Evolutionary conservation across 495 filamentous ascomycete species (phyloP), one percentile per base, ranked within the genome.

Genomic region (Collariella sp.): DNA sequence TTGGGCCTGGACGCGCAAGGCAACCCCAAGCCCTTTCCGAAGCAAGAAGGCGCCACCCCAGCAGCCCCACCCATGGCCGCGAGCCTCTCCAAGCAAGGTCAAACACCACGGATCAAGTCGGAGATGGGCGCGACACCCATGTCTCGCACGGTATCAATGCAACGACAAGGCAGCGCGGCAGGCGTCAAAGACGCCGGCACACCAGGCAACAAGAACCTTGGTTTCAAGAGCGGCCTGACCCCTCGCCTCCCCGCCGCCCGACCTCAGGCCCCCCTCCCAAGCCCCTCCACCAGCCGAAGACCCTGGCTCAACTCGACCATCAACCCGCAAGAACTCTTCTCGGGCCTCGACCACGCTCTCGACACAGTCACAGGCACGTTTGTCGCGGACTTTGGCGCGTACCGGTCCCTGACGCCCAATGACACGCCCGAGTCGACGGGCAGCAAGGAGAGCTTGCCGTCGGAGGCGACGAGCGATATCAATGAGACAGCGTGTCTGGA

Each of bases 391-490:
- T 69, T 76, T 63, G 69, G 58, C 43, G 61, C 72, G 9, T 79
- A 78, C 52, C 69, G 75, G 24, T 65, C 65, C 11, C 56, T 75
- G 39, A 76, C 77, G 41, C 78, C 77, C 0, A 78, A 81, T 31
- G 76, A 79, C 55, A 81, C 78, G 10, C 78, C 78, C 7, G 78
- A 79, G 46, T 81, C 78, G 9, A 59, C n/a, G n/a, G n/a, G n/a
- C n/a, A n/a, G 45, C 23, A 78, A 79, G 58, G 75, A 80, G 48
- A 71, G 72, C 56, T 71, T 71, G 5, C 58, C 64, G 39, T 79
- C 77, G 23, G 78, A 81, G 50, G 73, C 74, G 20, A 80, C 72
- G 44, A 79, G 76, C 59, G 78, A 81, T 47, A 70, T 80, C 23
- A 72, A 73, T 12, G 77, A 80, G 44, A 67, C 65, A 2, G 70